Percentiles rank a stretch among this genome's conserved stretches.
phyloP scores from a whole-genome alignment of 1,139 yeast species.

The Debaryomyces coudertii region DNA sequence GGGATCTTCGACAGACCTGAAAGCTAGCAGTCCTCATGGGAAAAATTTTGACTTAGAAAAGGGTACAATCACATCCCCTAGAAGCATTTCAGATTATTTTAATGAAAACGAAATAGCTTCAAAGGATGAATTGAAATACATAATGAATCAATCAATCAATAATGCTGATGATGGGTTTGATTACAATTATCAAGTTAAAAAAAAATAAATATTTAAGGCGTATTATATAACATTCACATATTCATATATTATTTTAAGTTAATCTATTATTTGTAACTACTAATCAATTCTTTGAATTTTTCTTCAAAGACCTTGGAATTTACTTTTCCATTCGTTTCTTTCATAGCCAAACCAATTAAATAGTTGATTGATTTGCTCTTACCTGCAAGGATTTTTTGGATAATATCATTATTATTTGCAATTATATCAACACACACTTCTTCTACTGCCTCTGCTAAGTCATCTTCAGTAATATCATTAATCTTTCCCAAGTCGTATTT shows the following conservation, averaged over 20 bases:
- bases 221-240: constrained; percentile 2
- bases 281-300: constrained; percentile 39
- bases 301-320: constrained; percentile 52
- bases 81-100: constrained; percentile 6
- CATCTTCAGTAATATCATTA: constrained; percentile 32
- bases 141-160: constrained; percentile 10
- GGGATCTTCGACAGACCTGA: constrained; percentile 1
- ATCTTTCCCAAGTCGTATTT: constrained; percentile 57
- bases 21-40: constrained; percentile 5
- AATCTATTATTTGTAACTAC: constrained; percentile 5
- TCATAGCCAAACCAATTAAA: constrained; percentile 86
- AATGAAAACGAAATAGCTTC: constrained; percentile 4
- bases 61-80: constrained; percentile 2
- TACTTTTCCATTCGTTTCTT: constrained; percentile 68
- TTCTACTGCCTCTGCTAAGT: constrained; percentile 46
- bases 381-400: constrained; percentile 57
- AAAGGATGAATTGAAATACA: constrained; percentile 10
- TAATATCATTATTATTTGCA: constrained; percentile 55
- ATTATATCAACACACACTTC: constrained; percentile 59
- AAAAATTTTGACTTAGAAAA: constrained; percentile 12
- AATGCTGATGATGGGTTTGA: constrained; percentile 15
- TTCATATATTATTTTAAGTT: background rate
- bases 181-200: constrained; percentile 18
- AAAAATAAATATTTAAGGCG: constrained; percentile 2
- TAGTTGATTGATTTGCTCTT: constrained; percentile 71